These are phyloP conservation scores for Irpex rosettiformis DNA, from an alignment of 1,284 basidiomycete species.

Conservation along the genomic window DNA sequence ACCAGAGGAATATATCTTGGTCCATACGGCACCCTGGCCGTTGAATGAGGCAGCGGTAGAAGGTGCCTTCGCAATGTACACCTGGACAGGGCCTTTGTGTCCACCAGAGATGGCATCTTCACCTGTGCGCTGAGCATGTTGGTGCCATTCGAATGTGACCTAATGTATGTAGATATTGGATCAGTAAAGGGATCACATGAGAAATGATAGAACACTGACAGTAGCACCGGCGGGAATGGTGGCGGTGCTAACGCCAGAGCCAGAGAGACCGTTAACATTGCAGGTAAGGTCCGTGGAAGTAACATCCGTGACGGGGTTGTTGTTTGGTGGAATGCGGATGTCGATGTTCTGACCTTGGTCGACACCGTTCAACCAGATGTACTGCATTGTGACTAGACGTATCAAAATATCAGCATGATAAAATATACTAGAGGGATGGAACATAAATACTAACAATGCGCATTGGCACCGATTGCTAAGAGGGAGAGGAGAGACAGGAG, in stretches of 20 bases:
- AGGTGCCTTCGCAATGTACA: slow-evolving; percentile 49
- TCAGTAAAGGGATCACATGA: no score
- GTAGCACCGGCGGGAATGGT: slow-evolving; percentile 40
- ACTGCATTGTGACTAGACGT: slow-evolving; percentile 44
- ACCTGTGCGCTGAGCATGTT: slow-evolving; percentile 47
- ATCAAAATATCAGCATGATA: not conserved
- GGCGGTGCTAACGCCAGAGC: slow-evolving; percentile 35
- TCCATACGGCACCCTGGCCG: slow-evolving; percentile 48
- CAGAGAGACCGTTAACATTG: slow-evolving; percentile 46
- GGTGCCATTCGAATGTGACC: slow-evolving; percentile 43
- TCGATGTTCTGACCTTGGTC: slow-evolving; percentile 43
- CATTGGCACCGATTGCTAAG: slow-evolving; percentile 35
- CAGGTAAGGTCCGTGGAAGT: slow-evolving; percentile 46
- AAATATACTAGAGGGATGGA: not conserved
- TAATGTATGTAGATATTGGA: no score
- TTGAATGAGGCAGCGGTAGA: slow-evolving; percentile 41
- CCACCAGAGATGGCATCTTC: slow-evolving; percentile 50
- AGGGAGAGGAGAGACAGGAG: slow-evolving; percentile 30
- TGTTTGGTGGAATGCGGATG: slow-evolving; percentile 47
- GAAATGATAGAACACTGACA: no score
- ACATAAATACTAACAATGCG: slow-evolving; percentile 35
- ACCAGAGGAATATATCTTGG: slow-evolving; percentile 50
- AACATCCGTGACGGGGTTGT: slow-evolving; percentile 51
- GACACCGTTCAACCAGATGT: slow-evolving; percentile 43
- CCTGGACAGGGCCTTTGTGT: slow-evolving; percentile 48